A percentile compares a stretch with the other conserved stretches of the same genome.
Evolutionary conservation across 2,329 filamentous ascomycete genomes (phyloP).

Genomic region (Botryotinia globosa): DNA sequence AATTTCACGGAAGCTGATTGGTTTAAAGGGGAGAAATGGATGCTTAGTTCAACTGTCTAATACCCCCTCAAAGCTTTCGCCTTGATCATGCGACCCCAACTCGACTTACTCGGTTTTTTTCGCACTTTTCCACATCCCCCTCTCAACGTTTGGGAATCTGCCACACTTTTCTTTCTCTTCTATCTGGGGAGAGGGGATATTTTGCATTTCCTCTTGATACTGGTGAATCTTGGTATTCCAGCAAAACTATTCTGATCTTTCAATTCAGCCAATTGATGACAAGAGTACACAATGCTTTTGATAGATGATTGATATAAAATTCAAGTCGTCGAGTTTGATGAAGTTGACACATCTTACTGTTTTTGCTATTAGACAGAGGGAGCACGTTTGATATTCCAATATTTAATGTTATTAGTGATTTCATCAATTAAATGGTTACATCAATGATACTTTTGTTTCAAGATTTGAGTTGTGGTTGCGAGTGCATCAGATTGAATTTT

Average conservation of each 20-base stretch:
- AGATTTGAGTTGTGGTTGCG: conserved; percentile 12
- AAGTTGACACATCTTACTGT: not conserved
- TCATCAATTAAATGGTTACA: not conserved
- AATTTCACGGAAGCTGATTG: not conserved
- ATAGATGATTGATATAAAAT: conserved; percentile 1
- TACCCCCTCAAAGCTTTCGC: conserved; percentile 6
- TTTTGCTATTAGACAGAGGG: not conserved
- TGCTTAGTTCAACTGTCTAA: not conserved
- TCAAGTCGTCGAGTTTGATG: conserved; percentile 7
- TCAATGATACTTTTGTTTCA: not conserved
- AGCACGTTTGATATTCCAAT: not conserved
- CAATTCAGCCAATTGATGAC: not conserved
- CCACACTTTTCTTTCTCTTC: conserved; percentile 5
- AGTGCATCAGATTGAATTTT: conserved; percentile 8
- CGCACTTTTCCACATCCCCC: not conserved
- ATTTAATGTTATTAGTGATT: not conserved
- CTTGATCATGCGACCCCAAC: conserved; percentile 18
- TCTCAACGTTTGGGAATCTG: not conserved
- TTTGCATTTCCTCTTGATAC: not conserved
- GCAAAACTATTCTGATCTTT: not conserved
- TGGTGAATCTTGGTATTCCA: not conserved
- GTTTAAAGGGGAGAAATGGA: conserved; percentile 3
- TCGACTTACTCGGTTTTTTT: conserved; percentile 15
- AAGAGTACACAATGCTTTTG: not conserved
- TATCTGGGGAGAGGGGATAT: not conserved